A percentile compares a stretch with the other conserved stretches of the same genome.
Conservation (phyloP, 2,329 filamentous ascomycete species). For the Neocatenulostroma microsporum region DNA sequence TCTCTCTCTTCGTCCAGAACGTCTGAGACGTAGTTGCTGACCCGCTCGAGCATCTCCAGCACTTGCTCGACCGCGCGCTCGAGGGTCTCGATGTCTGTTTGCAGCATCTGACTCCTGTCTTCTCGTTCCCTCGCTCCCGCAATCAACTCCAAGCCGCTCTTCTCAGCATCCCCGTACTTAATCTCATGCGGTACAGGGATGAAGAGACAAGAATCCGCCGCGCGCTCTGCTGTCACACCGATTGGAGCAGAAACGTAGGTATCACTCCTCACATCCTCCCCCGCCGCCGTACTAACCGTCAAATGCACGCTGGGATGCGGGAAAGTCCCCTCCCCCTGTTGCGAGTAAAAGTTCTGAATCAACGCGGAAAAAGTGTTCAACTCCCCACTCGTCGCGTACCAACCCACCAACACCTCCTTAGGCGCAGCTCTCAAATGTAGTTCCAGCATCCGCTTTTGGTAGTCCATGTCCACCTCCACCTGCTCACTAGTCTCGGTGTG, state of each 20-base stretch:
- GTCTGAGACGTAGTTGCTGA: constrained; percentile 83
- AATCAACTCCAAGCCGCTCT: constrained; percentile 73
- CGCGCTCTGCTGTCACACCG: constrained; percentile 87
- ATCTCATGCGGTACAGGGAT: constrained; percentile 95
- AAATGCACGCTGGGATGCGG: constrained; percentile 96
- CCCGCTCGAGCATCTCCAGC: constrained; percentile 79
- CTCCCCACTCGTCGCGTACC: constrained; percentile 96
- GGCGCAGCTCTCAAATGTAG: constrained; percentile 90
- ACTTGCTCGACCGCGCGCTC: constrained; percentile 82
- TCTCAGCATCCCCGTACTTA: constrained; percentile 73
- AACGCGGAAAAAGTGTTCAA: constrained; percentile 97
- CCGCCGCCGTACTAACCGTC: constrained; percentile 84
- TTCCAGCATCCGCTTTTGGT: constrained; percentile 98
- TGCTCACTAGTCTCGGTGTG: constrained; percentile 98
- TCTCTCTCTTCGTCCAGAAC: constrained; percentile 89
- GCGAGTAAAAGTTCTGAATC: constrained; percentile 99
- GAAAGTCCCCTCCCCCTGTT: constrained; percentile 92
- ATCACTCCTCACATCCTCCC: constrained; percentile 78
- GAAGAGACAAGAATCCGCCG: constrained; percentile 93
- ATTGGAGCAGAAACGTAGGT: constrained; percentile 95
- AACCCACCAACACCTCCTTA: constrained; percentile 88
- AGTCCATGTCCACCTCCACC: constrained; percentile 99
- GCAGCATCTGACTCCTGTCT: constrained; percentile 61
- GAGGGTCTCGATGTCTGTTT: constrained; percentile 83
- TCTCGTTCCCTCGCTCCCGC: constrained; percentile 73